phyloP scores from a whole-genome alignment of 2,329 filamentous ascomycete species.

The Zymoseptoria brevis region DNA sequence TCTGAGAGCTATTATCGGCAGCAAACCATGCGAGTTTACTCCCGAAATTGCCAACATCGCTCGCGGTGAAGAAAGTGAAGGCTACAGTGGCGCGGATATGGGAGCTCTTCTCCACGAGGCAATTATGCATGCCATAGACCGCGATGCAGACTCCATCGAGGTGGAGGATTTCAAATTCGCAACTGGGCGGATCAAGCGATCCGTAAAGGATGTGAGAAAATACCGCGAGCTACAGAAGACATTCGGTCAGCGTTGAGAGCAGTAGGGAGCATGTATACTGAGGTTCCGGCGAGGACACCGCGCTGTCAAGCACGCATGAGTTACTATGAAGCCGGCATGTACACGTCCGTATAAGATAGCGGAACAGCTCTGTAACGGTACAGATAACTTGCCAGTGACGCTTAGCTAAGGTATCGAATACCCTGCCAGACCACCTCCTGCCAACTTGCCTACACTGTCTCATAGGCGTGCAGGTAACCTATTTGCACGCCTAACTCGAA shows the following conservation, averaged over 20 bases:
- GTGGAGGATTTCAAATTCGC: conserved; percentile 41
- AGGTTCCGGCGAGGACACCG: not conserved
- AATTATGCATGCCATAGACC: conserved; percentile 48
- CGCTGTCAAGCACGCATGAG: not conserved
- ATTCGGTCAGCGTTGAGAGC: conserved; percentile 7
- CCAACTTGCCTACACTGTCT: not conserved
- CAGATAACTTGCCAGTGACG: too few relatives aligned
- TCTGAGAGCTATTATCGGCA: conserved; percentile 57
- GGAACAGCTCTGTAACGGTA: too few relatives aligned
- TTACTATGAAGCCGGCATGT: too few relatives aligned
- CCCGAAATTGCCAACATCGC: conserved; percentile 50
- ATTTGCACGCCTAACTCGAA: not conserved
- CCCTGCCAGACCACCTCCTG: not conserved
- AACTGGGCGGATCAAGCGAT: conserved; percentile 37
- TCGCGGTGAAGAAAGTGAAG: conserved; percentile 52
- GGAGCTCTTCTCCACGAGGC: conserved; percentile 52
- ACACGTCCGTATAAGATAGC: too few relatives aligned
- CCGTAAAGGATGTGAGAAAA: conserved; percentile 50
- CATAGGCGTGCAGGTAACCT: not conserved
- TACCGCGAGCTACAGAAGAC: conserved; percentile 48
- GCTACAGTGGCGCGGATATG: conserved; percentile 68
- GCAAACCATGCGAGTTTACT: conserved; percentile 46
- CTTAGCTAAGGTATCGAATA: too few relatives aligned
- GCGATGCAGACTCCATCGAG: conserved; percentile 39
- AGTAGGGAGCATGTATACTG: not conserved